phyloP scores from a whole-genome alignment of 306 rosid genomes.

The Cicer chorassanicum region DNA sequence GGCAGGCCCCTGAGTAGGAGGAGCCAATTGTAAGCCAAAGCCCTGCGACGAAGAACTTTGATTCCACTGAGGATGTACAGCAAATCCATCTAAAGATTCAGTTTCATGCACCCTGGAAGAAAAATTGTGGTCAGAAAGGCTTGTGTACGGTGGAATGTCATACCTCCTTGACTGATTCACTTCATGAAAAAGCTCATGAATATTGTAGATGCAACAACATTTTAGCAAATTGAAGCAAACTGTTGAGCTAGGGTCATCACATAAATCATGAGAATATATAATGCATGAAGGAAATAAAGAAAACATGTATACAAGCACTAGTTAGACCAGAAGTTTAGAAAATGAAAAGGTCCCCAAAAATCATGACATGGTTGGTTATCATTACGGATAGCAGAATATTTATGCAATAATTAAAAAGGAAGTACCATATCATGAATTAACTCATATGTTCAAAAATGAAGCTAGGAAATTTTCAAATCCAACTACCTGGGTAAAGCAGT shows the following conservation, averaged over 20 bases:
- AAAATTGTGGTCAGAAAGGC: constrained; percentile 61
- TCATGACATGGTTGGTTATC: constrained; percentile 1
- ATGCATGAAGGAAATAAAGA: constrained; percentile 3
- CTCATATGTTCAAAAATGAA: constrained; percentile 9
- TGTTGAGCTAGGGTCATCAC: constrained; percentile 42
- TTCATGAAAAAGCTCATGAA: constrained; percentile 78
- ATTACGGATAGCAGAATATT: constrained; percentile 22
- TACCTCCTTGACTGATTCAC: constrained; percentile 50
- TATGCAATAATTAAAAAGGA: not conserved
- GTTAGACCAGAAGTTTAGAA: constrained; percentile 13
- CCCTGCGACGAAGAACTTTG: constrained; percentile 71
- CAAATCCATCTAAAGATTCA: constrained; percentile 83
- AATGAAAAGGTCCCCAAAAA: constrained; percentile 3
- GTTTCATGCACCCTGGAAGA: constrained; percentile 68
- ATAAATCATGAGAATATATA: constrained; percentile 31
- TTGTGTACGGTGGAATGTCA: constrained; percentile 56
- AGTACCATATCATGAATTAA: constrained; percentile 17
- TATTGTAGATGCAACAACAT: constrained; percentile 62
- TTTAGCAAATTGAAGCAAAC: constrained; percentile 44
- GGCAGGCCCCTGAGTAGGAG: constrained; percentile 76
- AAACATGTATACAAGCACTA: constrained; percentile 6
- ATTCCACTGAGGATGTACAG: constrained; percentile 61
- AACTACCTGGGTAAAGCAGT: constrained; percentile 70
- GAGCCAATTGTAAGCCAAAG: constrained; percentile 91
- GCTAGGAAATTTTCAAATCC: constrained; percentile 21